Evolutionary conservation across 2,329 filamentous ascomycete species (phyloP), one percentile per base, ranked within the genome.

Genomic region (Stromatinia cepivora): DNA sequence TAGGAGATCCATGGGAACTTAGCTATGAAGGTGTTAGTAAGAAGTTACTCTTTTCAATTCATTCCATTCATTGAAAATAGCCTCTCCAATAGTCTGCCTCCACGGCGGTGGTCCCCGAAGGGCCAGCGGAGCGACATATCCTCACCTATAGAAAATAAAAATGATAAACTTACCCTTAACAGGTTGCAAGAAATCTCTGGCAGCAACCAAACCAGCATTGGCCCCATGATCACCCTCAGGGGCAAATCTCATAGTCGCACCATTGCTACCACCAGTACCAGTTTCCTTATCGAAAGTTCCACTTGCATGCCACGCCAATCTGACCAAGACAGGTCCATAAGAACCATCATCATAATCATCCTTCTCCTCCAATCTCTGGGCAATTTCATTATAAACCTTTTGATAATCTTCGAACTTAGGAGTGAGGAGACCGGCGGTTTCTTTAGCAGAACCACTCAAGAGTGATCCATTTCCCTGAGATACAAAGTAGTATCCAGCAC

Each of bases 301-400:
- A 76, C 90, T 93, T 74, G 90, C 89, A 84, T 98, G 95, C 94
- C 95, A 98, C 72, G 93, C 94, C 75, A 98, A 87, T 77, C 94
- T 89, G 73, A 98, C 83, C 69, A 98, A 85, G 71, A 98, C 93
- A 39, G 94, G 95, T 69, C 93, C 94, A 79, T 96, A 98, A 84
- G 91, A 95, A 75, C 95, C 94, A 80, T 99, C 94, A 78, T 98
- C 94, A 80, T 98, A 98, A 75, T 97, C 91, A 76, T 95, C 92
- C 79, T 97, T 89, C 82, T 97, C 92, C 81, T 95, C 90, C 68
- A 98, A 84, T 71, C 85, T 85, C 78, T 84, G 82, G 68, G 94
- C 94, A 76, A 98, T 89, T 78, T 90, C 90, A 80, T 97, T 87
- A 84, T 98, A 98, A 67, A 98, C 92, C 81, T 92, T 91, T 85